Evolutionary conservation across 805 yeast species (phyloP), one percentile per base, ranked within the genome.

Genomic region (Maudiozyma barnettii): DNA sequence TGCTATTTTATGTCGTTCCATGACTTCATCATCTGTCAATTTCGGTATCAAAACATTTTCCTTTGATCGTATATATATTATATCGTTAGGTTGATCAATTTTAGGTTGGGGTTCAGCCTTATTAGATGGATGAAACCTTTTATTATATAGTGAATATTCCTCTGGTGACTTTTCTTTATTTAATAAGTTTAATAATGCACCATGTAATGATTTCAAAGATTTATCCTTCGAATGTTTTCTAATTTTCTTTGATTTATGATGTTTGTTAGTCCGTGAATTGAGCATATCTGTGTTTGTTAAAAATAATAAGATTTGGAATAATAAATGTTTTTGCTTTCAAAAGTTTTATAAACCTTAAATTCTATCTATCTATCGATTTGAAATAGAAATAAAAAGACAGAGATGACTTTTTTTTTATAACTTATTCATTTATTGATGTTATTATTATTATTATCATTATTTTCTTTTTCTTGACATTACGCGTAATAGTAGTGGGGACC

Each of bases 1-100:
- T 1, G 69, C 69, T 35, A 47, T 54, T 46, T 58, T 63, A 41
- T 65, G 69, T 37, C 61, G 56, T 43, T 53, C 58, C 58, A 64
- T 53, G 1, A 64, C 58, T 47, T 65, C 60, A n/a, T 59, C 62
- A 43, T 65, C 68, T 2, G 63, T 58, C 12, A 64, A 46, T 47
- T 53, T 59, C 4, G 65, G 68, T 23, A 63, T 64, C 40, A 56
- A 41, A 35, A 51, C 56, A 41, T 63, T 51, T 45, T 64, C 68
- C 29, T 56, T 61, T 2, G 69, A 64, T 54, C 57, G 52, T 1
- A 63, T 58, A 43, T 63, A 65, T n/a, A 50, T 49, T 4, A 57
- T 44, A 13, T 57, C 61, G 43, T 51, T 37, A 12, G 41, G 22
- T 20, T 33, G 18, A 20, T 14, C 16, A 3, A 26, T n/a, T 10